A percentile compares a stretch with the other conserved stretches of the same genome.
phyloP scores from a whole-genome alignment of 306 rosid species.

The Alnus glutinosa region DNA sequence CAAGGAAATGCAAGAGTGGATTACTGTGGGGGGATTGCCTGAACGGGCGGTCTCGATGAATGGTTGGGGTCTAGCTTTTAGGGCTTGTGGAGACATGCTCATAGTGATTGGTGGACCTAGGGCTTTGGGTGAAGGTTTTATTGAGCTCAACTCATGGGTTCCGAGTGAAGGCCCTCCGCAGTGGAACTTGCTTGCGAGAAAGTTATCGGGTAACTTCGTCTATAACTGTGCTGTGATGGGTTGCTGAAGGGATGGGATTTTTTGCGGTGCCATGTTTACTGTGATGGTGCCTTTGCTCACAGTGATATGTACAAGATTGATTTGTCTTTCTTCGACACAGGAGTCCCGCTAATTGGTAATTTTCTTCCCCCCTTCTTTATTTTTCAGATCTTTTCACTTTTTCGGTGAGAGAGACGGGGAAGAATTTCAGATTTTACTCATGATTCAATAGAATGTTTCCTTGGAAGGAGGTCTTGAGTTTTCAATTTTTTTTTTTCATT shows the following conservation, averaged over 20 bases:
- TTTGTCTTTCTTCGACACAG: conserved; percentile 44
- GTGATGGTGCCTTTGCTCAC: conserved; percentile 33
- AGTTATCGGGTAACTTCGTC: conserved; percentile 74
- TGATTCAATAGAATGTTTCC: conserved; percentile 60
- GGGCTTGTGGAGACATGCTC: conserved; percentile 86
- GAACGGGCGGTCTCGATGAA: conserved; percentile 78
- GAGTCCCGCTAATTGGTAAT: conserved; percentile 78
- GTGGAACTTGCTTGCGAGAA: conserved; percentile 78
- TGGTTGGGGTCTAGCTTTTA: conserved; percentile 97
- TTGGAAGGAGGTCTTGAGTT: conserved; percentile 43
- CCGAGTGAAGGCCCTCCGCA: conserved; percentile 92
- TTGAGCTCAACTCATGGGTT: conserved; percentile 90
- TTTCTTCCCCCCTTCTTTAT: conserved; percentile 34
- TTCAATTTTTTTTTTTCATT: conserved; percentile 24
- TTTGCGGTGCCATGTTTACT: conserved; percentile 12
- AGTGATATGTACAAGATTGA: conserved; percentile 42
- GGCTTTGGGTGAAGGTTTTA: conserved; percentile 66
- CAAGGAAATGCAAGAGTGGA: conserved; percentile 53
- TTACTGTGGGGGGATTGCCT: conserved; percentile 73
- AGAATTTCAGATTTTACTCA: conserved; percentile 53
- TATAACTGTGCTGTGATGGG: conserved; percentile 99
- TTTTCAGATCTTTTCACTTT: conserved; percentile 36
- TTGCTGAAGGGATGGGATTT: conserved; percentile 51
- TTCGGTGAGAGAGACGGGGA: conserved; percentile 47
- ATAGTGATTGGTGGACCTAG: conserved; percentile 90